phyloP scores from a whole-genome alignment of 2,329 filamentous ascomycete genomes.

The Neofusicoccum kwambonambiense region DNA sequence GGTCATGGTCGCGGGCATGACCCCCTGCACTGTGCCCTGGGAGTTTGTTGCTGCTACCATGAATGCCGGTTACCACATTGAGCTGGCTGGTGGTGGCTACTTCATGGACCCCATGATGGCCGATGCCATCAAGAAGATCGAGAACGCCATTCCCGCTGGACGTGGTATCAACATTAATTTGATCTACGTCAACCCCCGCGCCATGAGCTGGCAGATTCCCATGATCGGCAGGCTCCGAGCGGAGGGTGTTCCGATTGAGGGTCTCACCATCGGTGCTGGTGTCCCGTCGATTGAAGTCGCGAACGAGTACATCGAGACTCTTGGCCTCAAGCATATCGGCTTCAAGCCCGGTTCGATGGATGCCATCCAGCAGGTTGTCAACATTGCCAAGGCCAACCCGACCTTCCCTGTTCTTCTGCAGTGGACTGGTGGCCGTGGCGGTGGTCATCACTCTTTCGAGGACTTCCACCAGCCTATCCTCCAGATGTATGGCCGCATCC shows the following conservation, averaged over 20 bases:
- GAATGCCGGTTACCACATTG: conserved; percentile 52
- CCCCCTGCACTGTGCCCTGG: conserved; percentile 47
- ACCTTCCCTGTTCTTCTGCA: conserved; percentile 48
- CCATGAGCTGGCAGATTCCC: conserved; percentile 55
- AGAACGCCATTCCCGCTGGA: conserved; percentile 44
- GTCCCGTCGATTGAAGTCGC: conserved; percentile 50
- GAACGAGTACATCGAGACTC: conserved; percentile 57
- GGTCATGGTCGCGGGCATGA: conserved; percentile 51
- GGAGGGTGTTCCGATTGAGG: conserved; percentile 48
- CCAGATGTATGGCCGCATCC: conserved; percentile 45
- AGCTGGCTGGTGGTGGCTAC: conserved; percentile 53
- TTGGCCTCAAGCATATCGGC: conserved; percentile 49
- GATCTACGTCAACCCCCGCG: conserved; percentile 54
- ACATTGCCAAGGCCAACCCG: conserved; percentile 48
- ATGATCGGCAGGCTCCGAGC: conserved; percentile 48
- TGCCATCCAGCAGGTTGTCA: conserved; percentile 47
- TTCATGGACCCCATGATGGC: conserved; percentile 46
- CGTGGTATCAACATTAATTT: conserved; percentile 54
- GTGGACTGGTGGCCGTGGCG: conserved; percentile 52
- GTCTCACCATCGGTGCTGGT: conserved; percentile 49
- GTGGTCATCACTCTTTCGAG: conserved; percentile 51
- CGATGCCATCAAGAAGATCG: conserved; percentile 47
- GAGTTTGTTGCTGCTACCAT: conserved; percentile 56
- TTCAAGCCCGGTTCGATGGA: conserved; percentile 50
- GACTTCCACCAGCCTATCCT: conserved; percentile 52